Conservation (phyloP, 352 stramenopile species). For the Globisporangium megalacanthum region DNA sequence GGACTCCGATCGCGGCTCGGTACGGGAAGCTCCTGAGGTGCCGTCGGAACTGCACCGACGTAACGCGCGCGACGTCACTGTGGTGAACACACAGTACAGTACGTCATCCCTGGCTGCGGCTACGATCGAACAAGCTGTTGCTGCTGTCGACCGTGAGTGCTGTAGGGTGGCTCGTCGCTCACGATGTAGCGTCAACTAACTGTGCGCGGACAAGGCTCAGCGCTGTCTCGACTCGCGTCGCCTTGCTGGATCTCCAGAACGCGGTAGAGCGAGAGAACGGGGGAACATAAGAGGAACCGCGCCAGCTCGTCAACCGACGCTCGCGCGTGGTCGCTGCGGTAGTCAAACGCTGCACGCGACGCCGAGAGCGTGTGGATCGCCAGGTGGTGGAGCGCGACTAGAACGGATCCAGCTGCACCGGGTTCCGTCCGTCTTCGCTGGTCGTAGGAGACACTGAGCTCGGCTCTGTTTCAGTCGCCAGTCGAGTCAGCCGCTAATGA, state of each 20-base stretch:
- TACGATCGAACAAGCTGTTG: constrained; percentile 69
- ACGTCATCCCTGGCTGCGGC: constrained; percentile 40
- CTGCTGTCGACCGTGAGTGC: constrained; percentile 50
- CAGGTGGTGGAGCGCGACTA: constrained; percentile 76
- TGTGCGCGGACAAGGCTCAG: constrained; percentile 34
- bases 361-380: constrained; percentile 77
- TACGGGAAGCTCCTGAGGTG: constrained; percentile 61
- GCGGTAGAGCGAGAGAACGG: constrained; percentile 72
- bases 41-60: constrained; percentile 64
- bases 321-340: constrained; percentile 31
- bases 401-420: constrained; percentile 22
- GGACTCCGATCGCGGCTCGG: constrained; percentile 50
- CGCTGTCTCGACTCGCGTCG: constrained; percentile 48
- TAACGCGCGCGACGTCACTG: constrained; percentile 34
- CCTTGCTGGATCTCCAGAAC: constrained; percentile 79
- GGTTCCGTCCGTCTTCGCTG: constrained; percentile 32
- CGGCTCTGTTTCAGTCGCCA: constrained; percentile 48
- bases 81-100: constrained; percentile 44
- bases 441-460: constrained; percentile 29
- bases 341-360: constrained; percentile 69
- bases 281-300: constrained; percentile 65
- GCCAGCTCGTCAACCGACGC: constrained; percentile 74
- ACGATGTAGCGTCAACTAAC: constrained; percentile 52
- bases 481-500: constrained; percentile 74
- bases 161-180: constrained; percentile 35